Conservation (phyloP, 257 asterid genomes). For the Nyctanthes arbortristis region DNA sequence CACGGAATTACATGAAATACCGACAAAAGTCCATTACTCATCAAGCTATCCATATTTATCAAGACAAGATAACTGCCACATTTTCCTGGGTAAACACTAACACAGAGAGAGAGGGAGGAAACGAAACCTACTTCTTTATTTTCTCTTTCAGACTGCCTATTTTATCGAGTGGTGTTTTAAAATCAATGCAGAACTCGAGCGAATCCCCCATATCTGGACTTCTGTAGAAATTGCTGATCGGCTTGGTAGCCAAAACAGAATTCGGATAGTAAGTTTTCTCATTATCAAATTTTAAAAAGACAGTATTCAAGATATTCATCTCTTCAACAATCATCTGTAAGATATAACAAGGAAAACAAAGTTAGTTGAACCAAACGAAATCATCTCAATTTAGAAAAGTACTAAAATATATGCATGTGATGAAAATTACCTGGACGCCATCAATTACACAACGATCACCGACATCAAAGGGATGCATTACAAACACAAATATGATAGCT, state of each 20-base stretch:
- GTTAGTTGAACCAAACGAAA: no score
- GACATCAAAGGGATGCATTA: slow-evolving; percentile 25
- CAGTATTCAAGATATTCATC: background rate
- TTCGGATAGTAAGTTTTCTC: background rate
- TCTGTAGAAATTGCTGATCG: slow-evolving; percentile 4
- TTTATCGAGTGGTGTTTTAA: background rate
- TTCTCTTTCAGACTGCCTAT: background rate
- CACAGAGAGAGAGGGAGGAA: background rate
- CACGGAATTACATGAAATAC: no score
- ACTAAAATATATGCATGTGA: no score
- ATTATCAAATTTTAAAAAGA: background rate
- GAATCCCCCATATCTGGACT: background rate
- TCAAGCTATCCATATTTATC: no score
- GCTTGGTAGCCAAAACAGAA: background rate
- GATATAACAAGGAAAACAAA: background rate
- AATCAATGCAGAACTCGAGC: background rate
- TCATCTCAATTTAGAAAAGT: no score
- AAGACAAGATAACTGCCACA: background rate
- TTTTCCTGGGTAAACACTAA: background rate
- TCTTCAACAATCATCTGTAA: slow-evolving; percentile 9
- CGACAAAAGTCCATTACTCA: no score
- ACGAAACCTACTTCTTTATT: background rate
- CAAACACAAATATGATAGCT: slow-evolving; percentile 26
- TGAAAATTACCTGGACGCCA: slow-evolving; percentile 12
- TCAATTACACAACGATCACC: slow-evolving; percentile 26